Evolutionary conservation across 148 eudicot genomes (phyloP), one percentile per base, ranked within the genome.

Genomic region (Fagopyrum tataricum): DNA sequence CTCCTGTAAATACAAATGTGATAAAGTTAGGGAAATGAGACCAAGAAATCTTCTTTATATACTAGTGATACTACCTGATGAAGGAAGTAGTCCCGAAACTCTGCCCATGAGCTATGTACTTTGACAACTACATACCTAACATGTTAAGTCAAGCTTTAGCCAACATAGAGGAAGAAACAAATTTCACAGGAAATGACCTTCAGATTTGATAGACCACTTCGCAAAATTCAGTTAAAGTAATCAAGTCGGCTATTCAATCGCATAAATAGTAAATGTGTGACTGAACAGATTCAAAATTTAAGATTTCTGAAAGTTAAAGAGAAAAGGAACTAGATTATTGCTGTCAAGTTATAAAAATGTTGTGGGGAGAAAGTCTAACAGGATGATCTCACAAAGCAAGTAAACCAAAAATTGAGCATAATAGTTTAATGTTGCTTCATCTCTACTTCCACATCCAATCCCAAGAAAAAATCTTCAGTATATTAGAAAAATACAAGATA

Each of bases 121-220:
- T 94, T 94, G 43, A 94, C 97, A 55, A 94, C 97, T 31, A 94
- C 98, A 85, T 89, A 94, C 71, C 98, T 94, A 44, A 62, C 56
- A 47, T 64, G 67, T 51, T 58, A 62, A 78, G 83, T 86, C 77
- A 91, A 86, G 79, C 40, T 62, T 26, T 58, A 18, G 43, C 26
- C 61, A 48, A 73, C 44, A 56, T 52, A 37, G 39, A 44, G 52
- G 15, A 70, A 74, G 4, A 70, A 21, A 73, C 5, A 21, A 62
- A 37, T 12, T 13, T 51, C 3, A 62, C 68, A 62, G n/a, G 1
- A 62, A 26, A 7, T 62, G 68, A 62, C n/a, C 68, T 31, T 37
- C 15, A 7, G 1, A 39, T 64, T 61, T 61, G 41, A 61, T 24
- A 61, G 67, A 61, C 58, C 20, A n/a, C 6, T 52, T 52, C 18